phyloP scores from a whole-genome alignment of 2,329 filamentous ascomycete species.

The Ilyonectria destructans region DNA sequence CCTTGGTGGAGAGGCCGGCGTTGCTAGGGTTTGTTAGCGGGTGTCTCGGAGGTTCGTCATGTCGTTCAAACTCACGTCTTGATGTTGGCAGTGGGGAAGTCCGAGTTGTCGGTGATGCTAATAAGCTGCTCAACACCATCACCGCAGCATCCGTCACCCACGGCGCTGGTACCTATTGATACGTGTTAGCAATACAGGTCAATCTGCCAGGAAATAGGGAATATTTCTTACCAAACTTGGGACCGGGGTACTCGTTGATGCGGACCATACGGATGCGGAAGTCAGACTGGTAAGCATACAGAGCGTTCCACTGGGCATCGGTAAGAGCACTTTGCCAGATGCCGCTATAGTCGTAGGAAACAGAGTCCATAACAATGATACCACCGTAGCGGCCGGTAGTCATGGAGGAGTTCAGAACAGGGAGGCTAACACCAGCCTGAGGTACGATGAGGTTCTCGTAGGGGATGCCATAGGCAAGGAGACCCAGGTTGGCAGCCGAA shows the following conservation, averaged over 20 bases:
- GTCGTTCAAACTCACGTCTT: constrained; percentile 26
- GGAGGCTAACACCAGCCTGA: constrained; percentile 24
- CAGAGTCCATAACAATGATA: constrained; percentile 32
- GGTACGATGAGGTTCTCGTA: constrained; percentile 33
- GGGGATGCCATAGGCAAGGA: constrained; percentile 38
- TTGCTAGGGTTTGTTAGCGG: constrained; percentile 13
- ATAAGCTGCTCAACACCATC: constrained; percentile 27
- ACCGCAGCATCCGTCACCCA: constrained; percentile 4
- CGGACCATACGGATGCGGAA: constrained; percentile 38
- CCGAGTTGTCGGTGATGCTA: constrained; percentile 31
- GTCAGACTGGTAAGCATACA: constrained; percentile 35
- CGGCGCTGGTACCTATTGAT: neutral
- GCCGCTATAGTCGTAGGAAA: constrained; percentile 33
- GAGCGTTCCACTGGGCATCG: constrained; percentile 25
- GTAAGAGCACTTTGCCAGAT: constrained; percentile 37
- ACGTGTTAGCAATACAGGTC: too few relatives aligned
- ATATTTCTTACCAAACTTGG: constrained; percentile 22
- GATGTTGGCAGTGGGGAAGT: constrained; percentile 38
- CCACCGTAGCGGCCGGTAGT: constrained; percentile 31
- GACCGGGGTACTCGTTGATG: constrained; percentile 37
- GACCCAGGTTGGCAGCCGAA: constrained; percentile 19
- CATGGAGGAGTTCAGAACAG: constrained; percentile 26
- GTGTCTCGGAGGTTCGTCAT: neutral
- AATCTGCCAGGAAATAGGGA: too few relatives aligned
- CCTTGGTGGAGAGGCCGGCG: constrained; percentile 35